phyloP scores from a whole-genome alignment of 306 rosid genomes.

The Corylus americana region DNA sequence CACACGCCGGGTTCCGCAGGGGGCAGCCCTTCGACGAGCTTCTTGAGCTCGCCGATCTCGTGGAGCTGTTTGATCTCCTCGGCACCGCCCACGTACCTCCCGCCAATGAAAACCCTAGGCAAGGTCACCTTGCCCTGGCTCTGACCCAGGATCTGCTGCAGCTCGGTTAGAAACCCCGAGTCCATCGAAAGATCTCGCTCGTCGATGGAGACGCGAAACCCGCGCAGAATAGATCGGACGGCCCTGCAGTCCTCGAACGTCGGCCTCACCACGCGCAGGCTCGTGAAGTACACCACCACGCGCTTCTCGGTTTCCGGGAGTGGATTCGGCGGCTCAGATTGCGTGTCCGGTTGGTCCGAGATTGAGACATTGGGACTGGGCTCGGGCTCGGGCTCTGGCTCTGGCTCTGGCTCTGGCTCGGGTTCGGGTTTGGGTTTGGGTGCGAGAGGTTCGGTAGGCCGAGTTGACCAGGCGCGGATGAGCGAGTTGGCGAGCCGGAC shows the following conservation, averaged over 20 bases:
- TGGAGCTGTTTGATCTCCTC: slow-evolving; percentile 71
- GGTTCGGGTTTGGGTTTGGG: slow-evolving; percentile 10
- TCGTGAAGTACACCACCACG: slow-evolving; percentile 81
- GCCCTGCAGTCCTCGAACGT: slow-evolving; percentile 81
- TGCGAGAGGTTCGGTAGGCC: slow-evolving; percentile 18
- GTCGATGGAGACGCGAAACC: slow-evolving; percentile 67
- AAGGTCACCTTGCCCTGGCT: slow-evolving; percentile 38
- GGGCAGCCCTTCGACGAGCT: slow-evolving; percentile 77
- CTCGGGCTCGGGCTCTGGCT: background rate
- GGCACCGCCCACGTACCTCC: slow-evolving; percentile 82
- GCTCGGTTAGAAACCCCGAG: slow-evolving; percentile 61
- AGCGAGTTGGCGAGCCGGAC: slow-evolving; percentile 69
- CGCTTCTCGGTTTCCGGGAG: slow-evolving; percentile 63
- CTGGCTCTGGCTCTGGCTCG: background rate
- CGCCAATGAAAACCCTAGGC: slow-evolving; percentile 84
- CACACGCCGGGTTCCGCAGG: slow-evolving; percentile 56
- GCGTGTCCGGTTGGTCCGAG: slow-evolving; percentile 31
- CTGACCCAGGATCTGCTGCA: slow-evolving; percentile 57
- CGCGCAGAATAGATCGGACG: slow-evolving; percentile 75
- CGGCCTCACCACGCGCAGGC: slow-evolving; percentile 79
- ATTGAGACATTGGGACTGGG: slow-evolving; percentile 8
- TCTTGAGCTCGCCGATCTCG: slow-evolving; percentile 90
- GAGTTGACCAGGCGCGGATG: slow-evolving; percentile 43
- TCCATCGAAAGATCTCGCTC: slow-evolving; percentile 94
- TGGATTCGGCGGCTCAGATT: slow-evolving; percentile 22